Evolutionary conservation across 1,284 basidiomycete genomes (phyloP).

Genomic region (Ustilago shanxiensis): DNA sequence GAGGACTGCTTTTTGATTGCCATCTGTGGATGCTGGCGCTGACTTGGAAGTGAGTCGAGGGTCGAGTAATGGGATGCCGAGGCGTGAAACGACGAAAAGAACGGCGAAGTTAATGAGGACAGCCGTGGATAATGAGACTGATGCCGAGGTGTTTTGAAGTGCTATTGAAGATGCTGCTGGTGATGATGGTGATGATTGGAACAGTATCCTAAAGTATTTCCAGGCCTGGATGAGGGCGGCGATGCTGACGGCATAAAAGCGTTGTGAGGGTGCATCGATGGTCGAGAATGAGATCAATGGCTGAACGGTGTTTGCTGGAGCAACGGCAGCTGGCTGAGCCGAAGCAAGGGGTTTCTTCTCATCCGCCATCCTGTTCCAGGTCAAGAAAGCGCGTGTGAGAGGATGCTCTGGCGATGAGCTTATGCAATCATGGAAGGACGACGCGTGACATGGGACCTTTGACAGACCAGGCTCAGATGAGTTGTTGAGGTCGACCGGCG

Average conservation of each 20-base stretch:
- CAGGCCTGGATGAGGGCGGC: conserved; percentile 73
- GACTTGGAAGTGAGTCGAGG: conserved; percentile 77
- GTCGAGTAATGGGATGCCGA: conserved; percentile 82
- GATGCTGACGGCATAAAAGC: conserved; percentile 73
- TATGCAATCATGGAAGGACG: conserved; percentile 5
- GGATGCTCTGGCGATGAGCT: neutral
- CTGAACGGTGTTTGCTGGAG: conserved; percentile 22
- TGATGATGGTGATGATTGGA: conserved; percentile 21
- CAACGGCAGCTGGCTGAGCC: conserved; percentile 8
- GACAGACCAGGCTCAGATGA: neutral
- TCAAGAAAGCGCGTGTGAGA: neutral
- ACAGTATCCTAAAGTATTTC: conserved; percentile 35
- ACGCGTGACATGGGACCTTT: conserved; percentile 6
- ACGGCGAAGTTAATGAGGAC: conserved; percentile 72
- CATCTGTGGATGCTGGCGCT: conserved; percentile 76
- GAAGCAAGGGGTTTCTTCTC: conserved; percentile 14
- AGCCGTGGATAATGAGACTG: conserved; percentile 76
- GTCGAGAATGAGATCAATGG: conserved; percentile 69
- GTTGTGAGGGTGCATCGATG: conserved; percentile 73
- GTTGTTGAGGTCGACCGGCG: neutral
- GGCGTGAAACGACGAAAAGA: conserved; percentile 75
- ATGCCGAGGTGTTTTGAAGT: conserved; percentile 69
- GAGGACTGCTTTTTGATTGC: conserved; percentile 79
- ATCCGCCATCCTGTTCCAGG: conserved; percentile 15
- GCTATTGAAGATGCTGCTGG: conserved; percentile 19